These are phyloP conservation scores for Colletotrichum filicis DNA, from an alignment of 2,329 filamentous ascomycete species.

Conservation along the genomic window DNA sequence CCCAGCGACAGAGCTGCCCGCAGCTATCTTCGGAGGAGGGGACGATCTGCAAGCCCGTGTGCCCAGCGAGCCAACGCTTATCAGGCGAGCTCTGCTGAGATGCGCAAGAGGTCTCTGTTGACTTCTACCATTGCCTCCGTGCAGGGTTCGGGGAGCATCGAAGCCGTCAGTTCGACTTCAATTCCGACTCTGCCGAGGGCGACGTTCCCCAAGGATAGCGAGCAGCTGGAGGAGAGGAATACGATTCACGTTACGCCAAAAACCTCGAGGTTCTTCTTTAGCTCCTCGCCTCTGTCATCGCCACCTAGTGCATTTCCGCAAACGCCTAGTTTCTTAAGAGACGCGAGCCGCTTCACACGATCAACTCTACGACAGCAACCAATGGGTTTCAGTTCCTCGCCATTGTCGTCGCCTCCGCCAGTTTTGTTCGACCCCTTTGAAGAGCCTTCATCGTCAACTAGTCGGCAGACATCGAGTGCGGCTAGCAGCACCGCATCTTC, in stretches of 20 bases:
- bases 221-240: not conserved
- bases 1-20: slow-evolving; percentile 33
- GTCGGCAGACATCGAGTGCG: slow-evolving; percentile 46
- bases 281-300: slow-evolving; percentile 52
- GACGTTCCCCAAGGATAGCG: not conserved
- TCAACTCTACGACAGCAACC: not conserved
- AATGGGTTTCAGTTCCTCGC: slow-evolving; percentile 57
- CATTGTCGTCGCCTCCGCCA: slow-evolving; percentile 67
- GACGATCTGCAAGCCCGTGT: slow-evolving; percentile 21
- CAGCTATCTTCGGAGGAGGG: slow-evolving; percentile 35
- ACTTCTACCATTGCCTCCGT: slow-evolving; percentile 7
- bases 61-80: slow-evolving; percentile 8
- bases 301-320: slow-evolving; percentile 37
- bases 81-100: slow-evolving; percentile 17
- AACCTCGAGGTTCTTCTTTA: slow-evolving; percentile 2
- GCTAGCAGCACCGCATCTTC: slow-evolving; percentile 54
- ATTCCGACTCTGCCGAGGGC: not conserved
- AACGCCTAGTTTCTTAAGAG: not conserved
- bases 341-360: not conserved
- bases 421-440: slow-evolving; percentile 63
- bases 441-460: slow-evolving; percentile 46
- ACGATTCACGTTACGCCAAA: slow-evolving; percentile 5
- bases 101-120: slow-evolving; percentile 23
- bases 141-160: not conserved
- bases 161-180: not conserved